These are phyloP conservation scores for Mucor velutinosus DNA, from an alignment of 371 early-diverging fungal genomes.

Conservation along the genomic window DNA sequence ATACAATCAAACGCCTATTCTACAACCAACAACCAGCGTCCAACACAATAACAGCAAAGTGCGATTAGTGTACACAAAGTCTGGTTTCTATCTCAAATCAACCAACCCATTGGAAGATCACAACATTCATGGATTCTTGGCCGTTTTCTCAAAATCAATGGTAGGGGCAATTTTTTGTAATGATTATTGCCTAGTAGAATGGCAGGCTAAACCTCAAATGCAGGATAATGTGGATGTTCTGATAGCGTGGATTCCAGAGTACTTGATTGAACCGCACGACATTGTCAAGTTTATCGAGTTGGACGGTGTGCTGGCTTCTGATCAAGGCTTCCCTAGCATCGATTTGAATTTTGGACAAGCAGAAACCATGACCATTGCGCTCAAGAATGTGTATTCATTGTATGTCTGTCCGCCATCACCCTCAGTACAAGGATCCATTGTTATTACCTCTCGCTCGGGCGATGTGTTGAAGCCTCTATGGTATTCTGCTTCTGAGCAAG, in stretches of 20 bases:
- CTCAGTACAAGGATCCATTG: conserved; percentile 28
- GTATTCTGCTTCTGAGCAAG: conserved; percentile 20
- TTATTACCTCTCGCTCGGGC: conserved; percentile 38
- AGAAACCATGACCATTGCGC: conserved; percentile 26
- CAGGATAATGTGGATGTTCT: conserved; percentile 21
- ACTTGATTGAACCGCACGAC: conserved; percentile 37
- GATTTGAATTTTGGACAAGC: conserved; percentile 20
- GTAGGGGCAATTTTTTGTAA: neutral
- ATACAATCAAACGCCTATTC: neutral
- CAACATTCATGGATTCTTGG: conserved; percentile 41
- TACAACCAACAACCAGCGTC: neutral
- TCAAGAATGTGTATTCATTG: conserved; percentile 33
- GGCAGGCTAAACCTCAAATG: neutral
- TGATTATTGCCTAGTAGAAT: neutral
- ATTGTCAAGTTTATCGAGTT: conserved; percentile 25
- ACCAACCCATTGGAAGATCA: conserved; percentile 4
- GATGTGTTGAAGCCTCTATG: conserved; percentile 39
- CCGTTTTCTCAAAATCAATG: conserved; percentile 31
- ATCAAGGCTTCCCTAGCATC: conserved; percentile 34
- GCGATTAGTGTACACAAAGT: conserved; percentile 44
- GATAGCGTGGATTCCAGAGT: conserved; percentile 47
- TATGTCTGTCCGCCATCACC: conserved; percentile 34
- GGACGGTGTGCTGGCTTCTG: conserved; percentile 38
- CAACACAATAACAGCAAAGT: conserved; percentile 7
- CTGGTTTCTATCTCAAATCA: conserved; percentile 36